Base-by-base conservation (phyloP, 116 monocot species). In the Iris pallida region DNA sequence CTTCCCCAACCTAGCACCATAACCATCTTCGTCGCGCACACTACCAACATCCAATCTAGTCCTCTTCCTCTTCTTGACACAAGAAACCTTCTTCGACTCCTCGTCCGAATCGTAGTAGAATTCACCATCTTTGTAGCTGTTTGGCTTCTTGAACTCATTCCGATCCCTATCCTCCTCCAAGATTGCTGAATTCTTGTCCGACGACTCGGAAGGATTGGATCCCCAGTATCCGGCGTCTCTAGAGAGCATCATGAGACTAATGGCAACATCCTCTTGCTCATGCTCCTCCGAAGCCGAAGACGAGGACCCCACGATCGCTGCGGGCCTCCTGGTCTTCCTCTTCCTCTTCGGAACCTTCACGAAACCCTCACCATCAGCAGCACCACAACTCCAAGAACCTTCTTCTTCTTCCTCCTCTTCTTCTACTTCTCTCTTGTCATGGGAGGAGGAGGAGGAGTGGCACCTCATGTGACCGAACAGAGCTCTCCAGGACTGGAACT, bases 211-310 rank as follows among this genome's bases (percentile, higher is more conserved):
- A 6, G 4, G 30, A 41, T 19, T 40, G 13, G 30, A 66, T 6
- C 47, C 17, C 63, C 68, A 57, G 17, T 20, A 15, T 2, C 59
- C 16, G 20, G 55, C 20, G 20, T 78, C 85, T 14, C 75, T 59
- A 14, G 85, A 85, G 5, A 85, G 78, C 78, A 85, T 74, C 75
- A 85, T 75, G 40, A 85, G 78, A 46, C 58, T 65, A n/a, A 78
- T 45, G 4, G 85, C 85, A 2, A 66, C 85, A 13, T 75, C 81
- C 61, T 78, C 73, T 59, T 65, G 68, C 68, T 81, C 85, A 7
- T 46, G 42, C 47, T 68, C 71, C 53, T 48, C 62, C 8, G 57
- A 55, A 2, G 17, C n/a, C 3, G 76, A 70, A 0, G 74, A 62
- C 0, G 66, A 70, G 15, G 46, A 6, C 11, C 16, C 47, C 1